A percentile compares a stretch with the other conserved stretches of the same genome.
phyloP scores from a whole-genome alignment of 805 yeast genomes.

The Cyberlindnera veronae region DNA sequence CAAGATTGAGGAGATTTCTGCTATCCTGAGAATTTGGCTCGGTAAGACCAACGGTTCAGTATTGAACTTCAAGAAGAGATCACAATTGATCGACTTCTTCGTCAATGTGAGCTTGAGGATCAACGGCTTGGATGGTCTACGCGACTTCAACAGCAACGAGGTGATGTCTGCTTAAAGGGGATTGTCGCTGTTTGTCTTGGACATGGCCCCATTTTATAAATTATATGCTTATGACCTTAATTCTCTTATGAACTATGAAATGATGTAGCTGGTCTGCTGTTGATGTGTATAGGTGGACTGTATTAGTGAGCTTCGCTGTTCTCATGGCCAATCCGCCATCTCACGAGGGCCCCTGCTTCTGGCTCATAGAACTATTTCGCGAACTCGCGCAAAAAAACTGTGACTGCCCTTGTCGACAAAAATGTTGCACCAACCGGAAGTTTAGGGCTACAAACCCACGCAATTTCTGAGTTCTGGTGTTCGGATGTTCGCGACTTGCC shows the following conservation, averaged over 20 bases:
- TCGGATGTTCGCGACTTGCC: neutral
- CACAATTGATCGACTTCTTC: conserved; percentile 31
- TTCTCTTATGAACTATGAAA: neutral
- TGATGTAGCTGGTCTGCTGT: neutral
- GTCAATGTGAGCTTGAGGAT: conserved; percentile 26
- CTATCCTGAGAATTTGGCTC: conserved; percentile 33
- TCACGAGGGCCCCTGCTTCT: too few relatives aligned
- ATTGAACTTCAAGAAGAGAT: conserved; percentile 28
- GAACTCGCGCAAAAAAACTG: neutral
- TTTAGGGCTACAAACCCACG: neutral
- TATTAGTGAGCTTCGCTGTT: neutral
- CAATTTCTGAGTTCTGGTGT: neutral
- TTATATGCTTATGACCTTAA: neutral
- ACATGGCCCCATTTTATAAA: neutral
- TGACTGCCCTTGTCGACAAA: neutral
- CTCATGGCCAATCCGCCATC: too few relatives aligned
- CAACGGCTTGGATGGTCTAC: conserved; percentile 22
- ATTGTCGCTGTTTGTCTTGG: neutral
- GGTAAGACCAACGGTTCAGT: conserved; percentile 30
- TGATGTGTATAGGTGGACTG: neutral
- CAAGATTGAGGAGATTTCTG: conserved; percentile 30
- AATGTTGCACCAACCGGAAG: neutral
- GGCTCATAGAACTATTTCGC: neutral
- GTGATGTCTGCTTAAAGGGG: conserved; percentile 1
- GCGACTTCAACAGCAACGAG: conserved; percentile 5